Conservation (phyloP, 2,329 filamentous ascomycete genomes). For the Fusarium verrucosum region DNA sequence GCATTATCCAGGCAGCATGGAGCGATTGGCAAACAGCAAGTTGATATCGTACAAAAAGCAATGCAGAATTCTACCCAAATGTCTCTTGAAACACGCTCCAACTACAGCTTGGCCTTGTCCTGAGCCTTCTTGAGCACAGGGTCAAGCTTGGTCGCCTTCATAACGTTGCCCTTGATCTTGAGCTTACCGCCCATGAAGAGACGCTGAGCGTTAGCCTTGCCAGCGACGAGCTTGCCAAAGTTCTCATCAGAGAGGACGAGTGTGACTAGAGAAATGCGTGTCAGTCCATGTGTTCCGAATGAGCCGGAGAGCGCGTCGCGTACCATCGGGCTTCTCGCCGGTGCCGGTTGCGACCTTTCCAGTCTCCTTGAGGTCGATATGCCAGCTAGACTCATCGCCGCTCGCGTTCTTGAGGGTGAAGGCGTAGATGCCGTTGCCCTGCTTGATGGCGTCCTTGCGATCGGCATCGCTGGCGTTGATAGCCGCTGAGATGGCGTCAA, state of each 20-base stretch:
- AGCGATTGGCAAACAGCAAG: conserved; percentile 16
- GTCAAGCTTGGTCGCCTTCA: conserved; percentile 98
- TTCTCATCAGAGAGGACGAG: conserved; percentile 84
- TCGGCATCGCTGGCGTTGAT: conserved; percentile 75
- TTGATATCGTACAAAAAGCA: conserved; percentile 41
- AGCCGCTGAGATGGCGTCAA: conserved; percentile 83
- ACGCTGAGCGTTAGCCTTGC: conserved; percentile 93
- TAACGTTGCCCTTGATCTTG: conserved; percentile 97
- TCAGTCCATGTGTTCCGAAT: background rate
- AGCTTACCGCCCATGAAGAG: conserved; percentile 99
- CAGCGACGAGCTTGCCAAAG: conserved; percentile 82
- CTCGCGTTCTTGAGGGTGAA: conserved; percentile 91
- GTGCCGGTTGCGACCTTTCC: conserved; percentile 82
- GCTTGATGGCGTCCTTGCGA: conserved; percentile 88
- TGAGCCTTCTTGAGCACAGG: conserved; percentile 90
- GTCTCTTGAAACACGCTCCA: background rate
- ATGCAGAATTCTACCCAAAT: conserved; percentile 13
- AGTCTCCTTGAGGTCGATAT: conserved; percentile 93
- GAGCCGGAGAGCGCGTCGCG: conserved; percentile 2
- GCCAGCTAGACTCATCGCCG: conserved; percentile 85
- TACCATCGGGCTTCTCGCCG: conserved; percentile 85
- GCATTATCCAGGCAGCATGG: conserved; percentile 19
- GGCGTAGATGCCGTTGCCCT: conserved; percentile 85
- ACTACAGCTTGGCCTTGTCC: conserved; percentile 82
- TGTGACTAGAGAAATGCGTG: conserved; percentile 69